Percentiles rank a stretch among this genome's conserved stretches.
phyloP scores from a whole-genome alignment of 1,139 yeast species.

The Debaryomycetaceae sp. region DNA sequence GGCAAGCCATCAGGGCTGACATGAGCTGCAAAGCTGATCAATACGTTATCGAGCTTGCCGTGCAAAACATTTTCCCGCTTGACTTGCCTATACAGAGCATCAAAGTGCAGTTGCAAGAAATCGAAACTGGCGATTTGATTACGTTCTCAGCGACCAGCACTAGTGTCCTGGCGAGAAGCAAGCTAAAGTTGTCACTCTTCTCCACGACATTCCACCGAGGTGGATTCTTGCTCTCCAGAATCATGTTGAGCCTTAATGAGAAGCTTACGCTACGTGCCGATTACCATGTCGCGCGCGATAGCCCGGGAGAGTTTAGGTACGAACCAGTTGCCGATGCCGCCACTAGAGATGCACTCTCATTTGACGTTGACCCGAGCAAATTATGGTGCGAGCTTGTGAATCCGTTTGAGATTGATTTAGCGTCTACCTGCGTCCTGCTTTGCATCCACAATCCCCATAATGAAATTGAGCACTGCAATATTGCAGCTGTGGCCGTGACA shows the following conservation, averaged over 20 bases:
- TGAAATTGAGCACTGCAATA: slow-evolving; percentile 6
- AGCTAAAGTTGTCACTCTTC: slow-evolving; percentile 3
- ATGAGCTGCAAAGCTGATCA: slow-evolving; percentile 8
- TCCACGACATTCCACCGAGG: slow-evolving; percentile 14
- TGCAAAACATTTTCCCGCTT: slow-evolving; percentile 18
- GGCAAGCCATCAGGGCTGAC: slow-evolving; percentile 17
- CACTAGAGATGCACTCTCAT: too few relatives aligned
- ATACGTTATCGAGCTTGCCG: slow-evolving; percentile 14
- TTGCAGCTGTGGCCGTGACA: slow-evolving; percentile 9
- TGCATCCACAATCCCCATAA: slow-evolving; percentile 12
- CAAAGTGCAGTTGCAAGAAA: slow-evolving; percentile 10
- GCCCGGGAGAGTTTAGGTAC: background rate
- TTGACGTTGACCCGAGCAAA: slow-evolving; percentile 1
- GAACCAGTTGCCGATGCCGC: background rate
- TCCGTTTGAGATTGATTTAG: slow-evolving; percentile 4
- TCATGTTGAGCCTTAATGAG: slow-evolving; percentile 12
- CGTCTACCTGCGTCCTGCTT: slow-evolving; percentile 12
- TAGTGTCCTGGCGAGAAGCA: background rate
- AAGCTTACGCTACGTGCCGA: slow-evolving; percentile 7
- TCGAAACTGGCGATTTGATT: slow-evolving; percentile 5
- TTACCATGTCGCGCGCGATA: slow-evolving; percentile 1
- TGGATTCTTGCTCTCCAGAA: slow-evolving; percentile 12
- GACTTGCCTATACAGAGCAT: slow-evolving; percentile 13
- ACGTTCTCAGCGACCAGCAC: slow-evolving; percentile 3
- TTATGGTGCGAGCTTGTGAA: slow-evolving; percentile 1